Conservation (phyloP, 129 eudicot genomes). For the Arctium minus region DNA sequence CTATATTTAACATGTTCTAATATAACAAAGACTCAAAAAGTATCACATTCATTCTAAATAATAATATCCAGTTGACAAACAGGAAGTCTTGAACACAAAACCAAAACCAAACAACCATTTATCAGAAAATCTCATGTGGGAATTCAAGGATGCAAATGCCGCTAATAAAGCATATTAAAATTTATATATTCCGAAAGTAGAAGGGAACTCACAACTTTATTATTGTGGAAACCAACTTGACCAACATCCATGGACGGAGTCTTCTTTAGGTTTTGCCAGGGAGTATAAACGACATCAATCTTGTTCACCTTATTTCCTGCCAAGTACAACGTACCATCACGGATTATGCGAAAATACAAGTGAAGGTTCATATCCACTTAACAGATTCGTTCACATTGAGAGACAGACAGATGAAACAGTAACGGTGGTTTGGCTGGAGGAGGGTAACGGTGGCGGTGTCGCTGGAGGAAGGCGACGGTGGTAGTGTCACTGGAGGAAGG, state of each 20-base stretch:
- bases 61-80: too few species aligned
- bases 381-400: too few species aligned
- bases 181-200: neutral
- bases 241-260: conserved; percentile 99
- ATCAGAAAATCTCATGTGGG: neutral
- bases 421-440: too few species aligned
- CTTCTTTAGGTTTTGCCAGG: conserved; percentile 93
- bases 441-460: too few species aligned
- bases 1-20: too few species aligned
- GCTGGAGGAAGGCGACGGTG: too few species aligned
- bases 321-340: conserved; percentile 10
- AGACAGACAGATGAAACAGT: too few species aligned
- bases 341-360: neutral
- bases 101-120: neutral
- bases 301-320: conserved; percentile 96
- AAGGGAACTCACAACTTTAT: conserved; percentile 59
- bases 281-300: conserved; percentile 96
- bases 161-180: neutral
- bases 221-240: conserved; percentile 95
- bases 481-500: too few species aligned
- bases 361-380: too few species aligned
- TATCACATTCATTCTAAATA: too few species aligned
- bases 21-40: too few species aligned
- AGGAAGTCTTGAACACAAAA: too few species aligned
- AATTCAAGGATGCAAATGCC: neutral